A percentile compares a stretch with the other conserved stretches of the same genome.
Evolutionary conservation across 352 stramenopile genomes (phyloP).

Genomic region (Globisporangium sylvaticum): DNA sequence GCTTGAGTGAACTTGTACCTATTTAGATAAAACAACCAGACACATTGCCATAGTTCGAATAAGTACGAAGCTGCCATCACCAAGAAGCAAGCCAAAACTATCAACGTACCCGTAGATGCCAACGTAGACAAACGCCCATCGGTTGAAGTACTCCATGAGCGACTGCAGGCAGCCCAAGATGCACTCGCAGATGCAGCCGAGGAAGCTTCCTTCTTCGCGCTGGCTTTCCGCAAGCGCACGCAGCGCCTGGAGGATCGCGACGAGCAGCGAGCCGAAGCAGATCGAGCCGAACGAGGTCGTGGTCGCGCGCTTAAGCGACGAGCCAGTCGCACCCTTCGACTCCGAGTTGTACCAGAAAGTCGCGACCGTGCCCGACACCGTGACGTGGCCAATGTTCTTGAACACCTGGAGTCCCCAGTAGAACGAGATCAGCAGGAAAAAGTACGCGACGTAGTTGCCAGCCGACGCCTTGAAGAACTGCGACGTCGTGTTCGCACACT

Average conservation of each 20-base stretch:
- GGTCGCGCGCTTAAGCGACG: conserved; percentile 76
- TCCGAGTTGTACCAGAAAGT: conserved; percentile 94
- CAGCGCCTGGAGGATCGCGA: conserved; percentile 91
- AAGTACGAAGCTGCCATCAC: background rate
- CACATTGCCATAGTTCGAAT: background rate
- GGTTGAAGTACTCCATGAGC: conserved; percentile 92
- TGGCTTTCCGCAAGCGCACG: conserved; percentile 73
- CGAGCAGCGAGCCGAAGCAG: conserved; percentile 92
- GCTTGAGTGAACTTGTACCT: conserved; percentile 93
- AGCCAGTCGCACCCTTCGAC: conserved; percentile 76
- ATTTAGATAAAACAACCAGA: background rate
- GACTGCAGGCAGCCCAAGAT: conserved; percentile 79
- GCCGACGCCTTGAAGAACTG: conserved; percentile 33
- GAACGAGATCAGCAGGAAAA: conserved; percentile 91
- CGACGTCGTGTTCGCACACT: conserved; percentile 21
- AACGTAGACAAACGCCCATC: conserved; percentile 94
- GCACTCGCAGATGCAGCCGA: conserved; percentile 81
- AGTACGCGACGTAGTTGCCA: conserved; percentile 47
- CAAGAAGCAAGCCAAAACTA: background rate
- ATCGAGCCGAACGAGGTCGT: conserved; percentile 95
- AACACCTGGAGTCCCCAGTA: conserved; percentile 93
- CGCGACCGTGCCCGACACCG: conserved; percentile 90
- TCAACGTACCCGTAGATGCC: conserved; percentile 71
- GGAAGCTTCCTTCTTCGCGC: conserved; percentile 60
- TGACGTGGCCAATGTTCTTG: conserved; percentile 93